A percentile compares a stretch with the other conserved stretches of the same genome.
Evolutionary conservation across 164 flowering plant genomes (phyloP).

Genomic region (Macadamia tetraphylla): DNA sequence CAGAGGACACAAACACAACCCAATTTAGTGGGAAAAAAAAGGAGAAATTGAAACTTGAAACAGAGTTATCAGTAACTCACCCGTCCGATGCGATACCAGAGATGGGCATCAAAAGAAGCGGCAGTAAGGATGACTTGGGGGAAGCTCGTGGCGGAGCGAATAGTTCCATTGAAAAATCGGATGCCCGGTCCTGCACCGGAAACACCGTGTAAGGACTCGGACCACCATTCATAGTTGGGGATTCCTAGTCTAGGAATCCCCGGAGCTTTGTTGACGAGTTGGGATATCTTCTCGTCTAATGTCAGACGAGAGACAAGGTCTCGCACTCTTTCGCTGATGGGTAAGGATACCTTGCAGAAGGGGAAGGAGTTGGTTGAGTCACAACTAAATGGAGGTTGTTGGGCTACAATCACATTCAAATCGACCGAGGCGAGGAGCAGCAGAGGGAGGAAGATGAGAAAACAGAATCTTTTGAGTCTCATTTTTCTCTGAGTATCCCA

Average conservation of each 20-base stretch:
- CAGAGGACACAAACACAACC: background rate
- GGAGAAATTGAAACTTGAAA: background rate
- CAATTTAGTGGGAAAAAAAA: background rate
- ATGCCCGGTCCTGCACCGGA: conserved; percentile 42
- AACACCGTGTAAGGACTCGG: conserved; percentile 75
- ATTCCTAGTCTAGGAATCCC: conserved; percentile 71
- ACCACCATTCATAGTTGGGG: conserved; percentile 90
- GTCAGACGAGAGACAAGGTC: conserved; percentile 77
- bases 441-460: background rate
- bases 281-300: conserved; percentile 75
- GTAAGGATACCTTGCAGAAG: conserved; percentile 53
- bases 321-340: conserved; percentile 41
- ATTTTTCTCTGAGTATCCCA: too few relatives aligned
- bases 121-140: conserved; percentile 88
- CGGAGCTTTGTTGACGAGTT: conserved; percentile 64
- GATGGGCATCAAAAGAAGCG: conserved; percentile 57
- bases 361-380: conserved; percentile 37
- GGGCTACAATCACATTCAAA: too few relatives aligned
- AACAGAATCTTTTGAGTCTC: too few relatives aligned
- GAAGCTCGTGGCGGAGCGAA: conserved; percentile 68
- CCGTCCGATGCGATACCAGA: conserved; percentile 82
- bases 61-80: conserved; percentile 15
- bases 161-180: conserved; percentile 34
- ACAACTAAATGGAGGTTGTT: conserved; percentile 58
- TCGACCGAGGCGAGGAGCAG: conserved; percentile 8